Percentiles rank a stretch among this genome's conserved stretches.
These are phyloP conservation scores for Drechslerella dactyloides DNA, from an alignment of 2,329 filamentous ascomycete species.

Conservation along the genomic window DNA sequence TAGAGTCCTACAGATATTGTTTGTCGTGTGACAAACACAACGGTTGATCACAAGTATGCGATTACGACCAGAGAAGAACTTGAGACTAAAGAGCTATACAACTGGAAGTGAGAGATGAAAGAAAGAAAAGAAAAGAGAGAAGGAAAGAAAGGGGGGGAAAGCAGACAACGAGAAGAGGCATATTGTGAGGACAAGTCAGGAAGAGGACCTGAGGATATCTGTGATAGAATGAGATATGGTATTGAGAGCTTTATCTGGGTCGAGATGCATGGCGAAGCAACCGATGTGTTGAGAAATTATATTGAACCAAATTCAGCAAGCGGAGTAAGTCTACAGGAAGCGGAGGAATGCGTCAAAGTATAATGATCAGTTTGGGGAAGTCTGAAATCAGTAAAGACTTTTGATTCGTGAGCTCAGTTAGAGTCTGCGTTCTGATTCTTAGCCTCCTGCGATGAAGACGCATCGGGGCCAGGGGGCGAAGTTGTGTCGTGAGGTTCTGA, in stretches of 20 bases:
- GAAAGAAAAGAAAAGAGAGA: conserved; percentile 48
- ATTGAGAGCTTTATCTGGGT: conserved; percentile 23
- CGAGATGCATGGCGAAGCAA: conserved; percentile 26
- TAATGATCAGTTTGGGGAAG: conserved; percentile 1
- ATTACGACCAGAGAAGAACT: conserved; percentile 7
- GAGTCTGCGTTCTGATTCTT: conserved; percentile 33
- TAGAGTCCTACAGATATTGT: too few species aligned
- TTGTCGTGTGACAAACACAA: too few species aligned
- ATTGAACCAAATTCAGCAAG: conserved; percentile 45
- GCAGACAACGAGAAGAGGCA: not conserved
- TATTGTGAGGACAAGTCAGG: too few species aligned
- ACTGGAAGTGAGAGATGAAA: conserved; percentile 42
- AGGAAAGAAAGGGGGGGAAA: conserved; percentile 25
- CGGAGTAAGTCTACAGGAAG: conserved; percentile 21
- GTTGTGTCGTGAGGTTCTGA: conserved; percentile 45
- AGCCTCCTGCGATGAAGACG: conserved; percentile 21
- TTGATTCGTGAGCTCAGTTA: conserved; percentile 19
- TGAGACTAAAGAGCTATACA: not conserved
- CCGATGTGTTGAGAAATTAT: not conserved
- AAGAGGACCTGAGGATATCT: too few species aligned
- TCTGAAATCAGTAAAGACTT: conserved; percentile 35
- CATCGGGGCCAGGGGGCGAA: conserved; percentile 22
- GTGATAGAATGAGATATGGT: conserved; percentile 30
- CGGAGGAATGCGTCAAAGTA: conserved; percentile 8
- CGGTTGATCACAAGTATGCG: not conserved